Evolutionary conservation across 352 stramenopile species (phyloP), one percentile per base, ranked within the genome.

Genomic region (Globisporangium uncinulatum): DNA sequence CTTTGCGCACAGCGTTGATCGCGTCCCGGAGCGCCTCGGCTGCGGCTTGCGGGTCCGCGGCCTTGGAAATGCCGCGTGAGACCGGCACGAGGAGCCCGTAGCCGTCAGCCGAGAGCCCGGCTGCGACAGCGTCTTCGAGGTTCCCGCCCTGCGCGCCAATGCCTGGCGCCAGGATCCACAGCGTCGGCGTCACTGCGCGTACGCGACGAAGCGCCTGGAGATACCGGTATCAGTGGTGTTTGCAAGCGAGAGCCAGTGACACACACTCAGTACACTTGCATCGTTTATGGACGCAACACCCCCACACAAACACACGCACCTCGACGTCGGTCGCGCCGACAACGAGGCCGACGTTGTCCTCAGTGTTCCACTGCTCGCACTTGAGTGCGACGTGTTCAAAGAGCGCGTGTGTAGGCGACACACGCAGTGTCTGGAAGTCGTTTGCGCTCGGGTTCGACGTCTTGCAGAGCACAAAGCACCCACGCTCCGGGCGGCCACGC

Each of bases 391-490:
- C 96, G 56, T 96, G 77, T 68, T 97, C 92, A 59, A 89, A 97
- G 7, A 94, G 67, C 65, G 78, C 51, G 24, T 68, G 70, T 3
- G 70, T 65, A 49, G 17, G 17, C 20, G 50, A 37, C 19, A 92
- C 68, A 5, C 68, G 53, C 29, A 94, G 73, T 52, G 92, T 97
- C 66, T 99, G 89, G 49, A 99, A 87, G 63, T 99, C 96, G 61
- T 98, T 96, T 10, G 94, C 97, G 51, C 87, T 97, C 31, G 92
- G 87, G 77, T 99, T 99, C 8, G 96, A 99, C 24, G 97, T 99
- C 88, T 99, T 99, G 78, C 97, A 99, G 11, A 99, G 81, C 44
- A 99, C 78, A 67, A 99, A 99, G 54, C 92, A 97, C 57, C 88
- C 88, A 48, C 83, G 83, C 65, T 82, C 92, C 1, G 87, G 95